phyloP scores from a whole-genome alignment of 2,329 filamentous ascomycete species.

The Epichloe scottii region DNA sequence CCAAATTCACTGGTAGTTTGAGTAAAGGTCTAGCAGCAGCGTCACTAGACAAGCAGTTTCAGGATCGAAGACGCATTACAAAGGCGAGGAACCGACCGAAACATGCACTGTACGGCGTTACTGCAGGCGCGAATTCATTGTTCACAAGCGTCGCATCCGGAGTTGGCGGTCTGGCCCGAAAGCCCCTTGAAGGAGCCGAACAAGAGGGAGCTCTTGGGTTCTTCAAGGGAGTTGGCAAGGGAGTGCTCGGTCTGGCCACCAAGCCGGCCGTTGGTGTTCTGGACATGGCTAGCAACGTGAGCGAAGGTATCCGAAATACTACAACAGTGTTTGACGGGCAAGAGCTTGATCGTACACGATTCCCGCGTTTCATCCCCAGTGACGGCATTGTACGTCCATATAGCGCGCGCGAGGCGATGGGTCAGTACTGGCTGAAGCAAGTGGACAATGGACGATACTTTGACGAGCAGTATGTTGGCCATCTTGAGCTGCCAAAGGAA shows the following conservation, averaged over 20 bases:
- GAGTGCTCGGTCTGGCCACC: constrained; percentile 83
- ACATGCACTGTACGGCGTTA: constrained; percentile 92
- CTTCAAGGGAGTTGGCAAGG: constrained; percentile 95
- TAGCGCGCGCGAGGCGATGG: constrained; percentile 85
- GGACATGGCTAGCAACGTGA: constrained; percentile 92
- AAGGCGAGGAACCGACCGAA: constrained; percentile 88
- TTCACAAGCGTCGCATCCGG: constrained; percentile 87
- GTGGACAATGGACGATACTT: constrained; percentile 97
- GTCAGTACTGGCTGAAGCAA: constrained; percentile 98
- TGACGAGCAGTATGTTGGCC: constrained; percentile 93
- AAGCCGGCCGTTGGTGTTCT: constrained; percentile 96
- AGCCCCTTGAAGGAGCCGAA: constrained; percentile 90
- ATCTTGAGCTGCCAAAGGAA: constrained; percentile 79
- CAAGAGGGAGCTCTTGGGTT: constrained; percentile 90
- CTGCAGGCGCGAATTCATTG: constrained; percentile 88
- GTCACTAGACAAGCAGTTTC: constrained; percentile 96
- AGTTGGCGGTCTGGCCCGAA: constrained; percentile 82
- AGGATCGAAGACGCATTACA: constrained; percentile 88
- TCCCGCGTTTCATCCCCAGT: constrained; percentile 79
- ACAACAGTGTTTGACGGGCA: constrained; percentile 96
- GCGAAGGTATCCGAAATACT: constrained; percentile 94
- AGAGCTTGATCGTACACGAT: constrained; percentile 86
- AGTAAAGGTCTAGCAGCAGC: constrained; percentile 93
- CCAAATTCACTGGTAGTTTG: constrained; percentile 93
- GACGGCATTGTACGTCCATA: constrained; percentile 94